Conservation (phyloP, 1,284 basidiomycete genomes). For the Fomitopsis schrenkii region DNA sequence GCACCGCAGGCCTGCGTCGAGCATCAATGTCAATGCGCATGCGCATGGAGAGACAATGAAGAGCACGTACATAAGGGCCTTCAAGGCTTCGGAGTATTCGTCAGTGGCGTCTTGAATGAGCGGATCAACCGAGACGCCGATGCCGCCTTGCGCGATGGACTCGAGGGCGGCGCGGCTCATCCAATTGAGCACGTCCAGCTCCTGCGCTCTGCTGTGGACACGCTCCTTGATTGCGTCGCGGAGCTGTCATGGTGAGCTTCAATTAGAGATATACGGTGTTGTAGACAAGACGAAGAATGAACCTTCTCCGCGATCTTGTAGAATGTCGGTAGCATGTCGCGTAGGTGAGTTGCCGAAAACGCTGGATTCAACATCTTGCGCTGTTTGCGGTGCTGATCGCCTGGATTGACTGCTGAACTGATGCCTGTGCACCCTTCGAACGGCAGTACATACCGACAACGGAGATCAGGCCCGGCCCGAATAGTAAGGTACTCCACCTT, state of each 20-base stretch:
- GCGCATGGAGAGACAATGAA: slow-evolving; percentile 6
- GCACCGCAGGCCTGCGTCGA: background rate
- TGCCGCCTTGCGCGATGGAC: slow-evolving; percentile 31
- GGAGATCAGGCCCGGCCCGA: slow-evolving; percentile 4
- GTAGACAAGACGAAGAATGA: background rate
- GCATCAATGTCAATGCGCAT: background rate
- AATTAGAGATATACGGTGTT: background rate
- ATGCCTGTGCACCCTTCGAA: no score
- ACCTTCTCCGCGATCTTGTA: slow-evolving; percentile 9
- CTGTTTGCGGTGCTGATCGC: slow-evolving; percentile 21
- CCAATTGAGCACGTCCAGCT: slow-evolving; percentile 30
- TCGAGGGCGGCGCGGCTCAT: slow-evolving; percentile 32
- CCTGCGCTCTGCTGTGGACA: slow-evolving; percentile 13
- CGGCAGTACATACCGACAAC: background rate
- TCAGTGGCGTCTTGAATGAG: slow-evolving; percentile 20
- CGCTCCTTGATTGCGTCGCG: slow-evolving; percentile 14
- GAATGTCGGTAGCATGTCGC: slow-evolving; percentile 21
- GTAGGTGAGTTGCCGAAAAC: slow-evolving; percentile 20
- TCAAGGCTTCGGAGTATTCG: slow-evolving; percentile 24
- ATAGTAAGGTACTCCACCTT: background rate
- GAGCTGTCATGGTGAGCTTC: slow-evolving; percentile 10
- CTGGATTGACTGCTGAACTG: slow-evolving; percentile 2
- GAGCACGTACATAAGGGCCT: slow-evolving; percentile 21
- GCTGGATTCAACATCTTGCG: slow-evolving; percentile 25
- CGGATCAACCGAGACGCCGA: slow-evolving; percentile 32